phyloP scores from a whole-genome alignment of 441 rosid species.

The Arabidopsis hybrid region DNA sequence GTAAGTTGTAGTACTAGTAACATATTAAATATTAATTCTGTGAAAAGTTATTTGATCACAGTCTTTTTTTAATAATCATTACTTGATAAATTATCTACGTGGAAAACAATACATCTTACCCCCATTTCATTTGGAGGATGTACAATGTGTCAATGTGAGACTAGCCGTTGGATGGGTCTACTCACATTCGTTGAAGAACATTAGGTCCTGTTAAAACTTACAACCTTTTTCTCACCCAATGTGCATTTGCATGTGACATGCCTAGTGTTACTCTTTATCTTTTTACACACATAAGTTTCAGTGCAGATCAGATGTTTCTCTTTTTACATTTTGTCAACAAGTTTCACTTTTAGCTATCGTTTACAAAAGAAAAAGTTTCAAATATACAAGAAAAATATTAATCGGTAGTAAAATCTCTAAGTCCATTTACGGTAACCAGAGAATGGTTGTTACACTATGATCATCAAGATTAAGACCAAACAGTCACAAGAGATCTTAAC shows the following conservation, averaged over 20 bases:
- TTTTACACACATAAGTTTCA: neutral
- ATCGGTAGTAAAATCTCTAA: too few species aligned
- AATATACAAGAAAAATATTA: too few species aligned
- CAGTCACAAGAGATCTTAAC: conserved; percentile 32
- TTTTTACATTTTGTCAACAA: too few species aligned
- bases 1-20: neutral
- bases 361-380: too few species aligned
- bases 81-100: neutral
- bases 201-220: conserved; percentile 13
- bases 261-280: neutral
- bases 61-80: neutral
- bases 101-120: neutral
- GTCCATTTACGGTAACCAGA: too few species aligned
- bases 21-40: neutral
- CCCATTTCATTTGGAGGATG: neutral
- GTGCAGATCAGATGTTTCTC: neutral
- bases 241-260: neutral
- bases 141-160: neutral
- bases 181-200: conserved; percentile 26
- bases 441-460: conserved; percentile 34
- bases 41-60: neutral
- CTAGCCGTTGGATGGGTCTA: conserved; percentile 21
- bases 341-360: too few species aligned
- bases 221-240: neutral
- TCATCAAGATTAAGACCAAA: conserved; percentile 25